phyloP scores from a whole-genome alignment of 2,329 filamentous ascomycete species.

The Leptographium lundbergii region DNA sequence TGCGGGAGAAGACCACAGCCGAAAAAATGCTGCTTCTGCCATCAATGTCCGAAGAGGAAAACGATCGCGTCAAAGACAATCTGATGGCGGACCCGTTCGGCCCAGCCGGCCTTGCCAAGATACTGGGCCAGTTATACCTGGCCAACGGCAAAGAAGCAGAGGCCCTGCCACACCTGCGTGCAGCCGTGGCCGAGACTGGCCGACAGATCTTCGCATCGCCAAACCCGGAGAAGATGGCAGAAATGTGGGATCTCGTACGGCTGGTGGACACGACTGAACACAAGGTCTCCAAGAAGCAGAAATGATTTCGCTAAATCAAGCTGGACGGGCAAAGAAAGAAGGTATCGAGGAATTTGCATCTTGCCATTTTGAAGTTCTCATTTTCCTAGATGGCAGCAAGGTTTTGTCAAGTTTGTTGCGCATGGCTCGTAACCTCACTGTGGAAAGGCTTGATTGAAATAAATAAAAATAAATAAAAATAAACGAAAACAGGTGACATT shows the following conservation, averaged over 20 bases:
- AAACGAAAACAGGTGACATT: neutral
- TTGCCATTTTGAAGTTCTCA: no score
- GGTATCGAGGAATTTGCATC: no score
- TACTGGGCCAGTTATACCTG: neutral
- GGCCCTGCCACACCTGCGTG: conserved; percentile 5
- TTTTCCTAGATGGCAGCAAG: no score
- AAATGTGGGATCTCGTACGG: neutral
- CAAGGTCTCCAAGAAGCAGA: neutral
- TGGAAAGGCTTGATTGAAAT: neutral
- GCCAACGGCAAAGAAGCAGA: neutral
- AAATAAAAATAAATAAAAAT: neutral
- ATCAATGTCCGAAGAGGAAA: neutral
- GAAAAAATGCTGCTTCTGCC: neutral
- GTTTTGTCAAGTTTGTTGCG: no score
- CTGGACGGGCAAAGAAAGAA: no score
- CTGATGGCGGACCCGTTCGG: conserved; percentile 8
- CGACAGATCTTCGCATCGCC: conserved; percentile 4
- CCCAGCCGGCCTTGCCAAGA: neutral
- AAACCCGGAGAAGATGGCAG: neutral
- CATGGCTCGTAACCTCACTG: neutral
- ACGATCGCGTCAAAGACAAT: neutral
- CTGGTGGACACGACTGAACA: neutral
- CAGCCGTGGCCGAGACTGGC: neutral
- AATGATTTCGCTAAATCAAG: neutral
- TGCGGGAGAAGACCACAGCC: neutral